Conservation (phyloP, 2,329 filamentous ascomycete species). For the Fusarium robinianum region DNA sequence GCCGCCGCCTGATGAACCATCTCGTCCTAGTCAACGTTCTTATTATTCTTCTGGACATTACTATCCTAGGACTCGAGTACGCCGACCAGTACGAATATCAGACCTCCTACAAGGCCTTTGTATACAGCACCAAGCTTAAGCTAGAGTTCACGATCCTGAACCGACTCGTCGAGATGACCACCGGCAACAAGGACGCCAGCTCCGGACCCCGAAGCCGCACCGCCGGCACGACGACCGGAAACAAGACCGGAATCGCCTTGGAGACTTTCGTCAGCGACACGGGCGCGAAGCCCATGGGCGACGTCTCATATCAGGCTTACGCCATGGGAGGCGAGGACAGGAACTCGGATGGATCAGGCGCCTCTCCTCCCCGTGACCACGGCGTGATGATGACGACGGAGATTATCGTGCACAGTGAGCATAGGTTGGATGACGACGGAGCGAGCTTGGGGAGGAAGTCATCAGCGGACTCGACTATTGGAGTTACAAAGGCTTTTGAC, state of each 20-base stretch:
- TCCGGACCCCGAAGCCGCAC: slow-evolving; percentile 31
- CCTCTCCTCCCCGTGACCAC: slow-evolving; percentile 8
- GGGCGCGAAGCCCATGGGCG: slow-evolving; percentile 10
- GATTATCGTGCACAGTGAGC: slow-evolving; percentile 27
- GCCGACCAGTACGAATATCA: slow-evolving; percentile 44
- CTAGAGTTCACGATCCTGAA: slow-evolving; percentile 48
- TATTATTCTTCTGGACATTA: slow-evolving; percentile 52
- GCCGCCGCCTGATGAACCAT: slow-evolving; percentile 41
- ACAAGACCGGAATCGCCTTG: slow-evolving; percentile 24
- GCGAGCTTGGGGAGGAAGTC: slow-evolving; percentile 27
- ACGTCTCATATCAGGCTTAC: slow-evolving; percentile 32
- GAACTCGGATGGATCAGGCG: background rate
- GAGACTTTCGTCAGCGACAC: slow-evolving; percentile 29
- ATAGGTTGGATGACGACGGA: slow-evolving; percentile 22
- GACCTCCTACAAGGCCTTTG: slow-evolving; percentile 44
- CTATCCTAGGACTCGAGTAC: slow-evolving; percentile 46
- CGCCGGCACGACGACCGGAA: slow-evolving; percentile 7
- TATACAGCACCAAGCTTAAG: slow-evolving; percentile 48
- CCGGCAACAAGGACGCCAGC: slow-evolving; percentile 32
- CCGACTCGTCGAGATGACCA: slow-evolving; percentile 42
- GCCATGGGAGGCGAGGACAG: slow-evolving; percentile 32
- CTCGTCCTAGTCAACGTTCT: slow-evolving; percentile 51
- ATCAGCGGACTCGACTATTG: slow-evolving; percentile 19
- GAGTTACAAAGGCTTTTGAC: slow-evolving; percentile 17
- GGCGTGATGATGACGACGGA: slow-evolving; percentile 37